phyloP scores from a whole-genome alignment of 305 asterid species.

The Solanum aculeatissimum region DNA sequence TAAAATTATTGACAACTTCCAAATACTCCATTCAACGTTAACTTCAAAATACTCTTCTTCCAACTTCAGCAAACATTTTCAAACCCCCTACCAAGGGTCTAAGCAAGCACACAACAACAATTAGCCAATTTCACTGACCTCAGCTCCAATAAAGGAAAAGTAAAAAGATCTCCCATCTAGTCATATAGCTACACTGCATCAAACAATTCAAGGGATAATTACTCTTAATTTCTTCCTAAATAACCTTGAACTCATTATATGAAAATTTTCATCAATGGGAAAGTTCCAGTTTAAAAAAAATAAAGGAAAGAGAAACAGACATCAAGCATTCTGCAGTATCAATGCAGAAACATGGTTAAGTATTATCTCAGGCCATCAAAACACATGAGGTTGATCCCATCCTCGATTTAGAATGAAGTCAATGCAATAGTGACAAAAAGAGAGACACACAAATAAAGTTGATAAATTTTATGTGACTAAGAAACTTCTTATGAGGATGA shows the following conservation, averaged over 20 bases:
- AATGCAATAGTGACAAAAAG: background rate
- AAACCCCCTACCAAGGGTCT: background rate
- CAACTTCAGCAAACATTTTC: background rate
- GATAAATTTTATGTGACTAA: background rate
- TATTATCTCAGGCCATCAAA: background rate
- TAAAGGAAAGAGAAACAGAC: background rate
- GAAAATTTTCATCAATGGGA: background rate
- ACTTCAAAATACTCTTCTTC: background rate
- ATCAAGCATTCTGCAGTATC: background rate
- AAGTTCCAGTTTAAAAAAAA: background rate
- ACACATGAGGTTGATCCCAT: background rate
- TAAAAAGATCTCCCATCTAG: background rate
- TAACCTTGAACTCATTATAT: background rate
- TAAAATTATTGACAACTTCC: background rate
- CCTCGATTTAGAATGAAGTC: background rate
- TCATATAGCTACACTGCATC: background rate
- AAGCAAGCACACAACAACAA: background rate
- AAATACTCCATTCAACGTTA: background rate
- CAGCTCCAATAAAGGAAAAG: background rate
- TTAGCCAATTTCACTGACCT: background rate
- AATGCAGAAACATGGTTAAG: background rate
- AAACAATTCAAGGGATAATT: background rate
- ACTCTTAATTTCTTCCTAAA: background rate
- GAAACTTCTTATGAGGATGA: background rate
- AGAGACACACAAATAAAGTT: background rate